Evolutionary conservation across 306 rosid species (phyloP).

Genomic region (Trifolium dubium): DNA sequence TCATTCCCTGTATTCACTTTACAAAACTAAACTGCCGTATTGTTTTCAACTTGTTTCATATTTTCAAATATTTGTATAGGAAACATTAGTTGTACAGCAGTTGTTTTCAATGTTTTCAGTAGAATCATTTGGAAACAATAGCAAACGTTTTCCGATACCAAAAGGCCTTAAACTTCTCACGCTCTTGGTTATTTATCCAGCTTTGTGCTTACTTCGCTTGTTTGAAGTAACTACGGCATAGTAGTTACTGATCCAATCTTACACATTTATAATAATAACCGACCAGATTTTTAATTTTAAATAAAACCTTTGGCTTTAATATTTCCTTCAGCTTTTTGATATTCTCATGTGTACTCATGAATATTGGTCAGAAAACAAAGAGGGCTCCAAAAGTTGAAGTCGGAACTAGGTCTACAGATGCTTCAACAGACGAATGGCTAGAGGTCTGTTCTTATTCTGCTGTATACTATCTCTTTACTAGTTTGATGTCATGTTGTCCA

Average conservation of each 20-base stretch:
- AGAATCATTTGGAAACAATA: not conserved
- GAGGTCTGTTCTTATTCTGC: conserved; percentile 60
- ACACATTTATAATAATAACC: not conserved
- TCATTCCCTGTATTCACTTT: conserved; percentile 2
- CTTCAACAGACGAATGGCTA: conserved; percentile 92
- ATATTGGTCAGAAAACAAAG: conserved; percentile 74
- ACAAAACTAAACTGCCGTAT: not conserved
- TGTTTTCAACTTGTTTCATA: not conserved
- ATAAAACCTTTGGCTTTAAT: not conserved
- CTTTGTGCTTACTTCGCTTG: not conserved
- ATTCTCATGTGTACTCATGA: conserved; percentile 25
- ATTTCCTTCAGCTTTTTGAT: conserved; percentile 22
- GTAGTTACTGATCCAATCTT: not conserved
- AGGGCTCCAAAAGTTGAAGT: conserved; percentile 91
- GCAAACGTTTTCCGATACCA: not conserved
- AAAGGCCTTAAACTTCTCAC: not conserved
- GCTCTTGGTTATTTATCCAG: not conserved
- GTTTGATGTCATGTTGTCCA: conserved; percentile 29
- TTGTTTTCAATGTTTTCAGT: conserved; percentile 4
- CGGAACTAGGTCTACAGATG: conserved; percentile 79
- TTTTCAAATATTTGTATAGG: not conserved
- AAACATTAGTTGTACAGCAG: not conserved
- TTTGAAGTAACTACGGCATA: conserved; percentile 16
- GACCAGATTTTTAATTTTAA: conserved; percentile 1
- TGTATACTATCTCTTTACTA: not conserved